Evolutionary conservation across 176 grass and related monocot genomes (phyloP).

Genomic region (bread wheat (Triticum aestivum)): DNA sequence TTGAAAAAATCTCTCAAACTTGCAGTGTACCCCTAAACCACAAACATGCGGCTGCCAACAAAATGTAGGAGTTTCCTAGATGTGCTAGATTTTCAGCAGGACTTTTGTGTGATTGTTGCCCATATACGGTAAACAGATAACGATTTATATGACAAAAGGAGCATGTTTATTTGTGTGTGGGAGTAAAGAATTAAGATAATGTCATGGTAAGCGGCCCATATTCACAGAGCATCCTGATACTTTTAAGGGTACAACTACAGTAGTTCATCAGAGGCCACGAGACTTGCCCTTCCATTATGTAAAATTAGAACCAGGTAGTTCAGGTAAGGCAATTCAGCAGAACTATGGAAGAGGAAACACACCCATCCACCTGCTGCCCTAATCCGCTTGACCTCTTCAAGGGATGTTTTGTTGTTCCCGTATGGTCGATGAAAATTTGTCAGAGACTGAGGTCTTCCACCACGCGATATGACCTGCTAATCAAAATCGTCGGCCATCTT

Average conservation of each 20-base stretch:
- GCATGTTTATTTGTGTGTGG: not conserved
- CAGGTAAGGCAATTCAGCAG: not conserved
- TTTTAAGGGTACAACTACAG: not conserved
- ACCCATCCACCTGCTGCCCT: conserved; percentile 99
- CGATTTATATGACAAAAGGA: not conserved
- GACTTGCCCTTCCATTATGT: not conserved
- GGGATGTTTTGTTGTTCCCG: conserved; percentile 83
- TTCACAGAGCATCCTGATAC: conserved; percentile 1
- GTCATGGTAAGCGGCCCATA: not conserved
- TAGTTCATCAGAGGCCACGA: not conserved
- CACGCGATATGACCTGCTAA: conserved; percentile 70
- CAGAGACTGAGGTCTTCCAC: conserved; percentile 73
- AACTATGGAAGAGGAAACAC: conserved; percentile 68
- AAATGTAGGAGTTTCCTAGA: conserved; percentile 4
- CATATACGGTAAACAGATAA: not conserved
- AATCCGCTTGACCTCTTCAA: conserved; percentile 89
- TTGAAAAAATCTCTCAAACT: not conserved
- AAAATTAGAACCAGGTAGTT: not conserved
- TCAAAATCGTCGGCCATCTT: conserved; percentile 22
- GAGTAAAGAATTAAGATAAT: not conserved
- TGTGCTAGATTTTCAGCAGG: not conserved
- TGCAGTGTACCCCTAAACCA: not conserved
- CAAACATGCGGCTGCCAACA: not conserved
- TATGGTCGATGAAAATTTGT: conserved; percentile 87
- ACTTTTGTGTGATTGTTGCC: not conserved